Conservation (phyloP, 805 yeast species). For the Yarrowia keelungensis region DNA sequence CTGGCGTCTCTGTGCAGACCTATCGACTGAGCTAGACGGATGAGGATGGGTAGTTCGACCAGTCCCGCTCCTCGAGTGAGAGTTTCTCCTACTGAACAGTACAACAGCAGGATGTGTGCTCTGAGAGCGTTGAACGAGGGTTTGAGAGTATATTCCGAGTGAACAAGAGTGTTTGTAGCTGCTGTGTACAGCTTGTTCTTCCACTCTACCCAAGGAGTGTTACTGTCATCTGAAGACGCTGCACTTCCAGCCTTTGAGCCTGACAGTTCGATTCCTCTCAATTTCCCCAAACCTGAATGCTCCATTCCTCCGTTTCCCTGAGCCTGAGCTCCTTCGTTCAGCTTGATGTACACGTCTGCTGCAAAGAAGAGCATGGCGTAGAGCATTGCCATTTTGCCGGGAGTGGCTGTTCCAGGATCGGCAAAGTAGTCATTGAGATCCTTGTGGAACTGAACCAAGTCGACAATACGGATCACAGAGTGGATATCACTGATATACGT, state of each 20-base stretch:
- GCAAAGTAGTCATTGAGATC: conserved; percentile 6
- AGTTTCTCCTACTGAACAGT: conserved; percentile 29
- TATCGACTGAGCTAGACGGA: conserved; percentile 28
- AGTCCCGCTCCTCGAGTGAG: conserved; percentile 6
- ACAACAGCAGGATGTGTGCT: conserved; percentile 11
- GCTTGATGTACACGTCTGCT: conserved; percentile 24
- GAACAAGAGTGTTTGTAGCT: conserved; percentile 1
- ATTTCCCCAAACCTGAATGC: conserved; percentile 5
- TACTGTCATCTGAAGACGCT: not conserved
- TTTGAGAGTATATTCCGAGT: conserved; percentile 4
- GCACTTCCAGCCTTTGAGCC: conserved; percentile 3
- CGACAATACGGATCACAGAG: conserved; percentile 26
- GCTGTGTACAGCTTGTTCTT: conserved; percentile 7
- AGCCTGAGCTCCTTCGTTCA: not conserved
- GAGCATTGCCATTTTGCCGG: conserved; percentile 14
- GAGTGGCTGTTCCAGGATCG: not conserved
- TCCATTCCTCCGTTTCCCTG: not conserved
- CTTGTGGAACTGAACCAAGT: conserved; percentile 6
- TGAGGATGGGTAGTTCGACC: conserved; percentile 24
- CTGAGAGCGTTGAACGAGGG: conserved; percentile 27
- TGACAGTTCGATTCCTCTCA: conserved; percentile 1
- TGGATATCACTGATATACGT: conserved; percentile 28
- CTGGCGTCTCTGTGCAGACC: conserved; percentile 25
- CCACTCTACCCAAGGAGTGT: not conserved
- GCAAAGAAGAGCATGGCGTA: conserved; percentile 32